A percentile compares a stretch with the other conserved stretches of the same genome.
These are phyloP conservation scores for Diplodia mutila DNA, from an alignment of 2,329 filamentous ascomycete species.

Conservation along the genomic window DNA sequence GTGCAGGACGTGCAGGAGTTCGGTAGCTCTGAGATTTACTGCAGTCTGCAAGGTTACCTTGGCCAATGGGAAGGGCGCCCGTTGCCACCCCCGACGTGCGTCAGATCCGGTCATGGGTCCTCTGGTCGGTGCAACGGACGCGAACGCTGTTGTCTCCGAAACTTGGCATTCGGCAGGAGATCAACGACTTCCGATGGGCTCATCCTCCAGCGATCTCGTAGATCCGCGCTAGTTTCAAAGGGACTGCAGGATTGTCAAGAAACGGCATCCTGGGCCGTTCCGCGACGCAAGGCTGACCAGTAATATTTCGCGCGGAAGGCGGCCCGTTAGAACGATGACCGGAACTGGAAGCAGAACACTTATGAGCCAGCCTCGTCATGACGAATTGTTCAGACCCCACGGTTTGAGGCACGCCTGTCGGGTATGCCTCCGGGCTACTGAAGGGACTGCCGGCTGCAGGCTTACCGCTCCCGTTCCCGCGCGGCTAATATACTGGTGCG, in stretches of 20 bases:
- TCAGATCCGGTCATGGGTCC: not conserved
- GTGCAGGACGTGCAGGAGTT: not conserved
- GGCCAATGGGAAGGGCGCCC: not conserved
- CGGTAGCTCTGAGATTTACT: not conserved
- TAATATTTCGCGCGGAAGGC: not conserved
- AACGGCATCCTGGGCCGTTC: not conserved
- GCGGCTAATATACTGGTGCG: not conserved
- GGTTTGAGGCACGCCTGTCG: too few relatives aligned
- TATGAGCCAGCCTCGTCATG: not conserved
- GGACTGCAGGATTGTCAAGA: conserved; percentile 1
- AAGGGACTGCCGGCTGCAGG: not conserved
- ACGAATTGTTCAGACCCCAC: not conserved
- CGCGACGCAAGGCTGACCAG: conserved; percentile 4
- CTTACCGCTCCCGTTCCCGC: not conserved
- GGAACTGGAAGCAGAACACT: not conserved
- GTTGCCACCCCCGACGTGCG: not conserved
- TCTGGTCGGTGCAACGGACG: not conserved
- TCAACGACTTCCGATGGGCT: not conserved
- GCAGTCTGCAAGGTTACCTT: not conserved
- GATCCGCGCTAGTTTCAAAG: not conserved
- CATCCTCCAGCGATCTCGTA: not conserved
- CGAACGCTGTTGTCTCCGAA: not conserved
- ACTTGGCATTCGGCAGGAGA: not conserved
- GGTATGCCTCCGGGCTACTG: not conserved
- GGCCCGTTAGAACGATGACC: not conserved